phyloP scores from a whole-genome alignment of 108 stramenopile genomes.

The Skeletonema potamos region DNA sequence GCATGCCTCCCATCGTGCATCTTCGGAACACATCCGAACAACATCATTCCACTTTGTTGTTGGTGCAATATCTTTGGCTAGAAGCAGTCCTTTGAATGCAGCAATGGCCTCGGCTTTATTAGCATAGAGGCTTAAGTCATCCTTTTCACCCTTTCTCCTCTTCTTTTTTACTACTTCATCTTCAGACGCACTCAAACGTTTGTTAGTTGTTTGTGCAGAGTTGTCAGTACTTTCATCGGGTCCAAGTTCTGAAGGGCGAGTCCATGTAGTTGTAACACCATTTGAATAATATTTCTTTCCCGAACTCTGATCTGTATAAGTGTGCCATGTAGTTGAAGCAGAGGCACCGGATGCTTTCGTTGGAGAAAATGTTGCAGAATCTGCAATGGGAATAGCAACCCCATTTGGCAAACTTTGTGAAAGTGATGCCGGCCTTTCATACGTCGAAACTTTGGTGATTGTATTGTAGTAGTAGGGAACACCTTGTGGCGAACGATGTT shows the following conservation, averaged over 20 bases:
- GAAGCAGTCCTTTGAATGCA: conserved; percentile 80
- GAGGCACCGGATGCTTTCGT: not conserved
- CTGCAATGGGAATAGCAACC: not conserved
- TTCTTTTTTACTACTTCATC: conserved; percentile 45
- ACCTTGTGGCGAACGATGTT: conserved; percentile 56
- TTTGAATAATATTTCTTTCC: conserved; percentile 84
- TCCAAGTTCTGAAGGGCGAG: conserved; percentile 56
- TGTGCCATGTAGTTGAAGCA: conserved; percentile 46
- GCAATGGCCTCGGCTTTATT: conserved; percentile 76
- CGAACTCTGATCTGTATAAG: conserved; percentile 61
- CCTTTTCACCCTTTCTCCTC: conserved; percentile 6
- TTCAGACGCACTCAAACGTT: not conserved
- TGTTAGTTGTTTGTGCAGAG: conserved; percentile 1
- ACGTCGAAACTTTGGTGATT: conserved; percentile 58
- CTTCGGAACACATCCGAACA: conserved; percentile 58
- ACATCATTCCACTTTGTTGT: conserved; percentile 78
- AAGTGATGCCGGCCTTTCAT: conserved; percentile 55
- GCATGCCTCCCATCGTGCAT: conserved; percentile 71
- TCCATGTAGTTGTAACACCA: conserved; percentile 81
- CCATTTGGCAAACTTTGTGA: conserved; percentile 2
- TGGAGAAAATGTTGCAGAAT: not conserved
- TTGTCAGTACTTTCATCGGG: conserved; percentile 4
- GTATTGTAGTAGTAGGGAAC: conserved; percentile 71
- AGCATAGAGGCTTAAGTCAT: conserved; percentile 36
- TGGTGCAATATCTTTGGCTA: conserved; percentile 73